A percentile compares a stretch with the other conserved stretches of the same genome.
Conservation (phyloP, 306 rosid genomes). For the Dalbergia oliveri region DNA sequence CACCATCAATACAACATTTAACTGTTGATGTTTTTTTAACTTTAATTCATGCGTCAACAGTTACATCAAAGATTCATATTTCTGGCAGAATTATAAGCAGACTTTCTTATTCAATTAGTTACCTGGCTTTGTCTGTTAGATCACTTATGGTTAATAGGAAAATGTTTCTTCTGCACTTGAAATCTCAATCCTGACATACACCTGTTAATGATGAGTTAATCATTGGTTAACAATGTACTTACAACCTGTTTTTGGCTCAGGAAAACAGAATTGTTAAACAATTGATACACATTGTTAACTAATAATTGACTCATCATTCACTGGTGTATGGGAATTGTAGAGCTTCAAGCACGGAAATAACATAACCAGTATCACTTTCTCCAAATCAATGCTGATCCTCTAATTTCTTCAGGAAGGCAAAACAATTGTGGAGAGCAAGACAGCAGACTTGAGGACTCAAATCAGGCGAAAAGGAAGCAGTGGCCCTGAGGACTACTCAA, state of each 20-base stretch:
- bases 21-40: neutral
- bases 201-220: neutral
- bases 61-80: conserved; percentile 14
- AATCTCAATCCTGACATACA: neutral
- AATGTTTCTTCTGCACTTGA: neutral
- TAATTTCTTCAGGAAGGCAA: conserved; percentile 76
- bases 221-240: neutral
- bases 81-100: neutral
- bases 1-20: neutral
- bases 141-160: neutral
- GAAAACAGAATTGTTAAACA: neutral
- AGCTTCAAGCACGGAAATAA: neutral
- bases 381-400: conserved; percentile 29
- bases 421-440: conserved; percentile 79
- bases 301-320: neutral
- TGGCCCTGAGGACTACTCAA: conserved; percentile 50
- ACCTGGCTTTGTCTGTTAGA: neutral
- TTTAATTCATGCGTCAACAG: no score
- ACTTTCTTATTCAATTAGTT: neutral
- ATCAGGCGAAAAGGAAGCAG: conserved; percentile 65
- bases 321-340: neutral
- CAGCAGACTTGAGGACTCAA: conserved; percentile 85
- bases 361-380: conserved; percentile 23
- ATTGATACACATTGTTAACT: neutral
- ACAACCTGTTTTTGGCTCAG: neutral